These are phyloP conservation scores for Sphaerulina musiva DNA, from an alignment of 2,329 filamentous ascomycete genomes.

Conservation along the genomic window DNA sequence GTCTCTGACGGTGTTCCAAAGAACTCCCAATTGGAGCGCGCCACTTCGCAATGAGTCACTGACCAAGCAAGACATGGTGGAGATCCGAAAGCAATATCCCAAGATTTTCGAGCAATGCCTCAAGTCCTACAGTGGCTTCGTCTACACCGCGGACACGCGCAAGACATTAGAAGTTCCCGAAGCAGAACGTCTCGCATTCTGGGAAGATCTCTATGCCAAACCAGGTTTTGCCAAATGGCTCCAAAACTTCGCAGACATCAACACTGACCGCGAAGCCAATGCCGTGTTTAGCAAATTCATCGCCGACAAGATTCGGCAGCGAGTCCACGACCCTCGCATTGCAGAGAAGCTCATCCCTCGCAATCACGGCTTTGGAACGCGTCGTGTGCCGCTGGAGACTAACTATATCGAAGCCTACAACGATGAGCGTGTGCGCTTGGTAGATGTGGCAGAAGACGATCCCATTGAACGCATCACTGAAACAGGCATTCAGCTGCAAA, in stretches of 20 bases:
- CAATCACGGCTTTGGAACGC: slow-evolving; percentile 34
- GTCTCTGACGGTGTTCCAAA: slow-evolving; percentile 55
- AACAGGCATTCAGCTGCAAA: slow-evolving; percentile 36
- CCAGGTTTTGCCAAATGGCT: slow-evolving; percentile 38
- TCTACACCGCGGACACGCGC: slow-evolving; percentile 27
- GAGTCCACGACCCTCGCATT: slow-evolving; percentile 40
- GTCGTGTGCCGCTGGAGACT: slow-evolving; percentile 39
- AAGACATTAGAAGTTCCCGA: slow-evolving; percentile 44
- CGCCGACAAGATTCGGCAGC: slow-evolving; percentile 39
- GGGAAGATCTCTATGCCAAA: slow-evolving; percentile 35
- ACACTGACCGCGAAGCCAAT: slow-evolving; percentile 34
- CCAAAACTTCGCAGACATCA: slow-evolving; percentile 38
- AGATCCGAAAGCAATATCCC: slow-evolving; percentile 25
- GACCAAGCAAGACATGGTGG: slow-evolving; percentile 22
- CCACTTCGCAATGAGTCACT: slow-evolving; percentile 24
- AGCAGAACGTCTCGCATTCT: slow-evolving; percentile 40
- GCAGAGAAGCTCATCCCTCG: slow-evolving; percentile 50
- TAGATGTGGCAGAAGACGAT: slow-evolving; percentile 41
- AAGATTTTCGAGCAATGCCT: slow-evolving; percentile 36
- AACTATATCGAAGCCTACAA: slow-evolving; percentile 48
- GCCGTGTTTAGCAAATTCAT: slow-evolving; percentile 41
- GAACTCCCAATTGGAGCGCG: slow-evolving; percentile 53
- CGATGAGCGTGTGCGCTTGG: slow-evolving; percentile 41
- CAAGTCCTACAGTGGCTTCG: slow-evolving; percentile 28
- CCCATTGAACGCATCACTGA: slow-evolving; percentile 39